phyloP scores from a whole-genome alignment of 2,329 filamentous ascomycete species.

The Penicillium vulpinum region DNA sequence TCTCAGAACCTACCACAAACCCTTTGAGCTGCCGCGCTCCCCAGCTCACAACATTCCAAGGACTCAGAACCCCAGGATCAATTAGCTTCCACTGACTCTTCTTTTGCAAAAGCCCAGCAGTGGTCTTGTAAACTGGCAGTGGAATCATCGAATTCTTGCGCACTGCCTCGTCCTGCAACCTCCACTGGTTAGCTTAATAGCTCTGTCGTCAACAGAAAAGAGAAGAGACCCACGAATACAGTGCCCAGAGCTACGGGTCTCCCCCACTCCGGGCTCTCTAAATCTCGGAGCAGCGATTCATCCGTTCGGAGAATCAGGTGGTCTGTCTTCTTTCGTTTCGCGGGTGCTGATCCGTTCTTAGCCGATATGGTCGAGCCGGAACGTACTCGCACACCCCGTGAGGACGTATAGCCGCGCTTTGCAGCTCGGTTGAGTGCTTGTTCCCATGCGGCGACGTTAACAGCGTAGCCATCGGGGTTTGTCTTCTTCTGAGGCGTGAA shows the following conservation, averaged over 20 bases:
- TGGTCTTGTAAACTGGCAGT: slow-evolving; percentile 65
- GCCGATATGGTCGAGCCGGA: slow-evolving; percentile 11
- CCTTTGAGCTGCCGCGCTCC: slow-evolving; percentile 67
- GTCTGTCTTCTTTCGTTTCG: slow-evolving; percentile 39
- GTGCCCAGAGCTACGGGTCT: slow-evolving; percentile 76
- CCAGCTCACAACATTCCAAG: slow-evolving; percentile 74
- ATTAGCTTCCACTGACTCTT: slow-evolving; percentile 62
- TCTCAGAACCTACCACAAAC: slow-evolving; percentile 50
- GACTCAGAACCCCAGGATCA: slow-evolving; percentile 50
- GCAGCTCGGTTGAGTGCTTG: slow-evolving; percentile 70
- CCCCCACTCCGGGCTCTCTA: slow-evolving; percentile 77
- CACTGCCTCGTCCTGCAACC: slow-evolving; percentile 64
- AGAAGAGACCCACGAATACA: slow-evolving; percentile 58
- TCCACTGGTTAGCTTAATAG: background rate
- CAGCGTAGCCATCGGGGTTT: slow-evolving; percentile 81
- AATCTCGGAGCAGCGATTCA: slow-evolving; percentile 65
- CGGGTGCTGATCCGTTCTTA: background rate
- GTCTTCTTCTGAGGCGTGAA: slow-evolving; percentile 71
- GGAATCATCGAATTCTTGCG: slow-evolving; percentile 68
- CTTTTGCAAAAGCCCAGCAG: slow-evolving; percentile 70
- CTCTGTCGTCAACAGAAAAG: background rate
- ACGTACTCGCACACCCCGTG: slow-evolving; percentile 29
- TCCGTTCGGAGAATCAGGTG: slow-evolving; percentile 55
- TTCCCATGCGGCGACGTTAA: slow-evolving; percentile 79
- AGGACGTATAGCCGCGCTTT: slow-evolving; percentile 60